phyloP scores from a whole-genome alignment of 2,329 filamentous ascomycete species.

The Coniochaeta sp. region DNA sequence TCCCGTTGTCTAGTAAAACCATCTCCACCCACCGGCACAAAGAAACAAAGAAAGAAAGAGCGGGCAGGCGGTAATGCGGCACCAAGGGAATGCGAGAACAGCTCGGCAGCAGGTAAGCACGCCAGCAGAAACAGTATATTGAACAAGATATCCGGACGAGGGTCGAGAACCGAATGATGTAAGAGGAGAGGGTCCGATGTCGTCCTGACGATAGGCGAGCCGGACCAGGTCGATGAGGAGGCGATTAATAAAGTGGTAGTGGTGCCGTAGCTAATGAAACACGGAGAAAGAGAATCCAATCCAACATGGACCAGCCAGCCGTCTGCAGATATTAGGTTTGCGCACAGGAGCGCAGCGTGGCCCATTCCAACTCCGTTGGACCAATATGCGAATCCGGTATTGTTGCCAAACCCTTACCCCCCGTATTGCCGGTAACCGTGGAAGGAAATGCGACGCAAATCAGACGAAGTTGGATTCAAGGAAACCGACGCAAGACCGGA shows the following conservation, averaged over 20 bases:
- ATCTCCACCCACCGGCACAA: not conserved
- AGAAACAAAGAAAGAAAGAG: slow-evolving; percentile 13
- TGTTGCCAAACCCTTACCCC: slow-evolving; percentile 27
- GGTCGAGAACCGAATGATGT: slow-evolving; percentile 14
- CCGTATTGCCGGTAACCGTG: slow-evolving; percentile 37
- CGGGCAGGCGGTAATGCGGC: not conserved
- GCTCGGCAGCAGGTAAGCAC: not conserved
- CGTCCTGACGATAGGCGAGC: not conserved
- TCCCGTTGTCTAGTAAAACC: not conserved
- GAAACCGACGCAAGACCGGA: slow-evolving; percentile 20
- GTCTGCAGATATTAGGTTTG: slow-evolving; percentile 35
- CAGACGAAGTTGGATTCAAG: slow-evolving; percentile 11
- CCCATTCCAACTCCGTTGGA: slow-evolving; percentile 21
- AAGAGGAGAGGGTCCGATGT: slow-evolving; percentile 12
- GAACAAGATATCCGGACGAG: slow-evolving; percentile 36
- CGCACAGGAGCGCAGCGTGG: slow-evolving; percentile 22
- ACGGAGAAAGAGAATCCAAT: slow-evolving; percentile 33
- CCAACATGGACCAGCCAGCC: slow-evolving; percentile 45
- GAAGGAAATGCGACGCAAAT: slow-evolving; percentile 20
- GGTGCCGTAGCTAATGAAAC: slow-evolving; percentile 39
- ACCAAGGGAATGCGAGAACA: slow-evolving; percentile 13
- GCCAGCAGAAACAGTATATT: slow-evolving; percentile 1
- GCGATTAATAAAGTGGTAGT: slow-evolving; percentile 29
- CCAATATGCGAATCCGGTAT: slow-evolving; percentile 12
- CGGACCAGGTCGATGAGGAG: slow-evolving; percentile 2